Evolutionary conservation across 108 stramenopile genomes (phyloP), one percentile per base, ranked within the genome.

Genomic region (Fragilaria radians): DNA sequence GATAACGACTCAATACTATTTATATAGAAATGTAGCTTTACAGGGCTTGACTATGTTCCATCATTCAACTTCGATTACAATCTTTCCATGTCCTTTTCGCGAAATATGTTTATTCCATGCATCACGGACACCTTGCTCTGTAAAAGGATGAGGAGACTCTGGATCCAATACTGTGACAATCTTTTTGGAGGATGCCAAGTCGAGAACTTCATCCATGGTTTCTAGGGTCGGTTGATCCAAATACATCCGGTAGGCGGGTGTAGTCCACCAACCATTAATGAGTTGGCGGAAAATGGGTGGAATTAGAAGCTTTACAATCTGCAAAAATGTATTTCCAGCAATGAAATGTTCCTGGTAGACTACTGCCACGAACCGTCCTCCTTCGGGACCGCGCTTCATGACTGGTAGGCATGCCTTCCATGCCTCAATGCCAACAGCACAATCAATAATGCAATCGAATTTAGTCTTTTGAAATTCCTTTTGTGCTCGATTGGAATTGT

Each of bases 371-470:
- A 58, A 65, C 2, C 55, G 32, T 17, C 64, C 64, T 0, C 64
- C 64, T 29, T 45, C 11, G 36, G 51, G 22, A 1, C 45, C 57
- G 23, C 50, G 32, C 46, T 65, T 65, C 18, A 65, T 24, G 5
- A 65, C 64, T 25, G 33, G 33, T 19, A 32, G 28, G 64, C 50
- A 49, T 21, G 30, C 28, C 21, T 57, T 51, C 28, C 52, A 57
- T 24, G 23, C 49, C 50, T 65, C 52, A 23, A 31, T 45, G 19
- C 64, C 64, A 28, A 49, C 64, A 14, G 48, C 64, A 28, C 46
- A 48, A 58, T 65, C 64, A 21, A 65, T 65, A 9, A 65, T 58
- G n/a, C 32, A 32, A 48, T 65, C 64, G 52, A 65, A 65, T 57
- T 32, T 57, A 27, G 28, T 19, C 17, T 14, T 56, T 47, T 65